Percentiles rank a stretch among this genome's conserved stretches.
Conservation (phyloP, 108 stramenopile genomes). For the Poteriospumella lacustris region DNA sequence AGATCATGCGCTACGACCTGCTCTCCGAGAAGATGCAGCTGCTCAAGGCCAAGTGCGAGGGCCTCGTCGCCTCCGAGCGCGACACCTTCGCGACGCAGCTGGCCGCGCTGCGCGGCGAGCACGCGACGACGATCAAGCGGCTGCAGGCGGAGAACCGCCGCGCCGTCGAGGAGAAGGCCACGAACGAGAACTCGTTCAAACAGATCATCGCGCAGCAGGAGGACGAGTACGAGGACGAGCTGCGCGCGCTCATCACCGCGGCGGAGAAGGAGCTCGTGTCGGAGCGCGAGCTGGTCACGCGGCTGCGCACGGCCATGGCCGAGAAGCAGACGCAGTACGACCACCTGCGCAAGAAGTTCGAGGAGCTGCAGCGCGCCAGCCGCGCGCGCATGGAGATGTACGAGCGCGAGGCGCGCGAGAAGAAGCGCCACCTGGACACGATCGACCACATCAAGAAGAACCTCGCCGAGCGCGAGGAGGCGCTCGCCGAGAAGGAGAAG, state of each 20-base stretch:
- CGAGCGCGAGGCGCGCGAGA: slow-evolving; percentile 9
- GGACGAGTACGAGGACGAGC: slow-evolving; percentile 57
- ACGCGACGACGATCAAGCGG: slow-evolving; percentile 28
- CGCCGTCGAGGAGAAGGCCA: background rate
- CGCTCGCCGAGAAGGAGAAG: slow-evolving; percentile 44
- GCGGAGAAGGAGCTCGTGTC: slow-evolving; percentile 47
- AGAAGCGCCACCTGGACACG: background rate
- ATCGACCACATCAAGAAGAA: slow-evolving; percentile 35
- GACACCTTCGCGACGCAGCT: background rate
- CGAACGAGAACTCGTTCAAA: slow-evolving; percentile 17
- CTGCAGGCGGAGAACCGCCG: background rate
- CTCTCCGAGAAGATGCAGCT: slow-evolving; percentile 55
- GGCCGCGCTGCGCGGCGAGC: slow-evolving; percentile 17
- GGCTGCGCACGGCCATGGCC: slow-evolving; percentile 37
- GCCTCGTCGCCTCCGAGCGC: slow-evolving; percentile 47
- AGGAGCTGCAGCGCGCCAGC: slow-evolving; percentile 38
- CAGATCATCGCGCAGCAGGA: slow-evolving; percentile 55
- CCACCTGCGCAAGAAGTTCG: slow-evolving; percentile 56
- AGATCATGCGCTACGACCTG: slow-evolving; percentile 53
- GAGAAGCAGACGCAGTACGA: slow-evolving; percentile 46
- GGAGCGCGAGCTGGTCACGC: slow-evolving; percentile 46
- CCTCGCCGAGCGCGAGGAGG: slow-evolving; percentile 28
- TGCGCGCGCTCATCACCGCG: slow-evolving; percentile 51
- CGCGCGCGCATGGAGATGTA: slow-evolving; percentile 40
- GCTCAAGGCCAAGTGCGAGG: slow-evolving; percentile 56